Evolutionary conservation across 2,329 filamentous ascomycete species (phyloP).

Genomic region (Aureobasidium lini): DNA sequence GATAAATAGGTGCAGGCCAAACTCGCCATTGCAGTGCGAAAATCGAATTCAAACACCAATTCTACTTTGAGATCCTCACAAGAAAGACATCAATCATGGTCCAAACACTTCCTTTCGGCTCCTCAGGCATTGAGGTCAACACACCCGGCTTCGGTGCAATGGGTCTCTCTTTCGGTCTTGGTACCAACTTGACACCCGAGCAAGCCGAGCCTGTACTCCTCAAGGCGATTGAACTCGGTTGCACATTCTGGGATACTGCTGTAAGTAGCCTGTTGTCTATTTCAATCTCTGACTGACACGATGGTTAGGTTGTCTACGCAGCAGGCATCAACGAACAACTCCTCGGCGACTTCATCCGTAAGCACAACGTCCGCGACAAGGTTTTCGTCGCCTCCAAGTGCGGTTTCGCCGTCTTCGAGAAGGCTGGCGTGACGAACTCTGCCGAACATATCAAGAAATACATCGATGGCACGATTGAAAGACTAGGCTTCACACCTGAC

Average conservation of each 20-base stretch:
- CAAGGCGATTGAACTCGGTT: constrained; percentile 36
- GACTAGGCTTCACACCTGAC: constrained; percentile 41
- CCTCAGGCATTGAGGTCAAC: constrained; percentile 30
- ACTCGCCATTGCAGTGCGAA: background rate
- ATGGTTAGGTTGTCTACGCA: constrained; percentile 36
- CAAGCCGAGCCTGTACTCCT: constrained; percentile 43
- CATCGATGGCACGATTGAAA: constrained; percentile 43
- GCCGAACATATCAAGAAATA: constrained; percentile 41
- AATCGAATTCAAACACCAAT: background rate
- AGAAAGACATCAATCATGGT: constrained; percentile 21
- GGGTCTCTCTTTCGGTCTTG: constrained; percentile 40
- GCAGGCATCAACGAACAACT: constrained; percentile 45
- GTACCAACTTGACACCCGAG: constrained; percentile 36
- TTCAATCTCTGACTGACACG: background rate
- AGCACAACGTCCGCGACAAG: constrained; percentile 45
- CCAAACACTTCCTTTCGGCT: constrained; percentile 34
- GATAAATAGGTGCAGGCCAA: background rate
- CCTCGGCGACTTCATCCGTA: constrained; percentile 44
- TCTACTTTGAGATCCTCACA: background rate
- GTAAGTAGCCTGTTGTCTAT: constrained; percentile 3
- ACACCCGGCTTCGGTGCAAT: constrained; percentile 44
- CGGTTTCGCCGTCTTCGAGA: constrained; percentile 34
- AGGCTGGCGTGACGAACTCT: constrained; percentile 36
- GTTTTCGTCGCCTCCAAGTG: constrained; percentile 46
- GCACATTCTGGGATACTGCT: constrained; percentile 25